Base-by-base conservation (phyloP, 2,329 filamentous ascomycete genomes). In the Colletotrichum australisinense region DNA sequence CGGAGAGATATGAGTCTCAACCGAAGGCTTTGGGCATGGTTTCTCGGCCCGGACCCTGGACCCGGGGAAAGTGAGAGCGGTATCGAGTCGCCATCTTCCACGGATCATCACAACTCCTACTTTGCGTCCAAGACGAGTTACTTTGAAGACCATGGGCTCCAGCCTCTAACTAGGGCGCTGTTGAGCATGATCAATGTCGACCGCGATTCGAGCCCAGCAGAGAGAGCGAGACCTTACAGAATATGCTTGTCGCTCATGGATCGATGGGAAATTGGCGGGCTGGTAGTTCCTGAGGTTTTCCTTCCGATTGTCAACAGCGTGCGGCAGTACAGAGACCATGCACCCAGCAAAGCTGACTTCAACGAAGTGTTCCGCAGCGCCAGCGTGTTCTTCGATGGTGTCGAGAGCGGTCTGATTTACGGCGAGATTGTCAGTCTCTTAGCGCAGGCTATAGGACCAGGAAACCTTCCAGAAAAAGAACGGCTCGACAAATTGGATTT, bases 211-310 rank as follows among this genome's bases (percentile, higher is more conserved):
- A 86, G 86, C 67, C 89, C 93, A 1, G 82, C 88, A 0, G 94
- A 97, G 78, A 89, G 92, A 80, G 94, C 95, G 24, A 92, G 92
- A 52, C 96, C 97, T 0, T 98, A 97, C 80, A 92, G 95, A 69
- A 94, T 98, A 75, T 97, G 95, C 78, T 88, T 98, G 2, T 98
- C 97, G 19, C 86, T 99, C 65, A 98, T 99, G 97, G 97, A 99
- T 83, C 92, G 95, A 72, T 98, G 95, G 95, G 97, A 99, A 81
- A 96, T 99, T 76, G 97, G 97, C 35, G 95, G 95, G 1, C 87
- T 96, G 22, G 92, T 99, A 59, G 93, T 98, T 1, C 94, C 95
- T 0, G 92, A 95, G 74, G 90, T 98, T 16, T 98, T 99, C 79
- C 86, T 98, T 16, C 94, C 95, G 4, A 92, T 96, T 30, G 90